Conservation (phyloP, 192 early-diverging fungal species). For the Coemansia guatemalensis region DNA sequence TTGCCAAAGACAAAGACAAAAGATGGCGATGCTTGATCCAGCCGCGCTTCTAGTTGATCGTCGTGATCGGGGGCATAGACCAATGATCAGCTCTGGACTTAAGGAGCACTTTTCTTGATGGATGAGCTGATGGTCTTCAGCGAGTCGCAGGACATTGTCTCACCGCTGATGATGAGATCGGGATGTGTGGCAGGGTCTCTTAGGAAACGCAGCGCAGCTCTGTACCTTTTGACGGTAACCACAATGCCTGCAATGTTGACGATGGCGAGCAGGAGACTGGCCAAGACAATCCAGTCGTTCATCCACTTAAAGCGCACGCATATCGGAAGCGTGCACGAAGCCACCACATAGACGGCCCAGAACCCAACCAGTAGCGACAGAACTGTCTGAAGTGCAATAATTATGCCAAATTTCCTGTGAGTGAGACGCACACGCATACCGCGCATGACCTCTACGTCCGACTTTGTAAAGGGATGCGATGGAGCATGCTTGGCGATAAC, state of each 20-base stretch:
- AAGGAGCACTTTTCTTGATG: slow-evolving; percentile 3
- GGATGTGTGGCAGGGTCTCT: slow-evolving; percentile 44
- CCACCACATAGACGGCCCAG: slow-evolving; percentile 36
- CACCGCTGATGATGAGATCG: slow-evolving; percentile 44
- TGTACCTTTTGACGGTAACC: slow-evolving; percentile 41
- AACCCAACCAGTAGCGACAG: slow-evolving; percentile 33
- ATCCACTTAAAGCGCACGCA: slow-evolving; percentile 24
- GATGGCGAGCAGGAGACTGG: slow-evolving; percentile 35
- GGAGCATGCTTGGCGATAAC: slow-evolving; percentile 15
- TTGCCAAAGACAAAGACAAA: neutral
- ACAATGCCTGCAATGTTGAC: slow-evolving; percentile 35
- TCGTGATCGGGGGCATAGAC: neutral
- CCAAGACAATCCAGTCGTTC: slow-evolving; percentile 49
- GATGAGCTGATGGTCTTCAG: slow-evolving; percentile 4
- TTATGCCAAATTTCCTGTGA: slow-evolving; percentile 39
- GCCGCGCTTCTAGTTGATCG: neutral
- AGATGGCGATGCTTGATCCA: neutral
- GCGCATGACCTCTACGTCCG: slow-evolving; percentile 54
- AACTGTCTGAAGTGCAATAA: slow-evolving; percentile 27
- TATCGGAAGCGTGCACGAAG: slow-evolving; percentile 19
- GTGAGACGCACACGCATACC: slow-evolving; percentile 48
- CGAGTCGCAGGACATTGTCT: slow-evolving; percentile 17
- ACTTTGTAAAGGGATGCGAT: slow-evolving; percentile 46
- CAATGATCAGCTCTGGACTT: slow-evolving; percentile 4
- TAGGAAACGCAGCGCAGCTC: slow-evolving; percentile 30